Evolutionary conservation across 352 stramenopile species (phyloP).

Genomic region (Globisporangium solare): DNA sequence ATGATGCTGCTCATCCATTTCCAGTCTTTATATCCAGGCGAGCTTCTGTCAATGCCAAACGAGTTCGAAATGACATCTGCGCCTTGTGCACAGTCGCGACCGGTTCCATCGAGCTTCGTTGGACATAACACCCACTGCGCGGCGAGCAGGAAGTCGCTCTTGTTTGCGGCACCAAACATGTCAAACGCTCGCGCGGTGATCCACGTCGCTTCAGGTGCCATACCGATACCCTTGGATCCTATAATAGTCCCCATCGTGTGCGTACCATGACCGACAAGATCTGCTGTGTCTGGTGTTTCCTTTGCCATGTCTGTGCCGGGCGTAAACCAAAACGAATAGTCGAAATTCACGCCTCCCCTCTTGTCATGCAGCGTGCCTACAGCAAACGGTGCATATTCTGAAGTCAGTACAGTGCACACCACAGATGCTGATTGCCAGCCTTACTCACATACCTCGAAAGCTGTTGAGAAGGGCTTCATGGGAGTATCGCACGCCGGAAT

Average conservation of each 20-base stretch:
- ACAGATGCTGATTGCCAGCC: too few relatives aligned
- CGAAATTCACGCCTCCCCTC: constrained; percentile 32
- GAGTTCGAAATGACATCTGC: constrained; percentile 65
- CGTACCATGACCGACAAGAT: constrained; percentile 64
- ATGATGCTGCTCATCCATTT: constrained; percentile 55
- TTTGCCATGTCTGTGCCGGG: constrained; percentile 42
- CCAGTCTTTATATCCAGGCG: constrained; percentile 40
- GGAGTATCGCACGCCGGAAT: constrained; percentile 67
- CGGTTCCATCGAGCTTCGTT: constrained; percentile 42
- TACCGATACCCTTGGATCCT: constrained; percentile 40
- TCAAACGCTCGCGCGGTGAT: constrained; percentile 68
- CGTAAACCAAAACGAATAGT: constrained; percentile 73
- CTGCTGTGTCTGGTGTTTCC: constrained; percentile 57
- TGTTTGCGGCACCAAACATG: constrained; percentile 46
- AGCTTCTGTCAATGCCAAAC: constrained; percentile 51
- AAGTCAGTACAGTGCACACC: too few relatives aligned
- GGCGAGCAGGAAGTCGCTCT: constrained; percentile 63
- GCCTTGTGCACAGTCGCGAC: constrained; percentile 44
- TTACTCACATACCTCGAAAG: constrained; percentile 33
- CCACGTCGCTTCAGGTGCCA: constrained; percentile 61
- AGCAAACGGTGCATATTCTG: too few relatives aligned
- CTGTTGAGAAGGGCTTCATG: constrained; percentile 42
- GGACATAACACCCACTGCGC: constrained; percentile 70
- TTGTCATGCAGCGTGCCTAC: background rate
- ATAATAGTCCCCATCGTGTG: constrained; percentile 65